Evolutionary conservation across 176 grass and related monocot species (phyloP).

Genomic region (Cenchrus fungigraminus): DNA sequence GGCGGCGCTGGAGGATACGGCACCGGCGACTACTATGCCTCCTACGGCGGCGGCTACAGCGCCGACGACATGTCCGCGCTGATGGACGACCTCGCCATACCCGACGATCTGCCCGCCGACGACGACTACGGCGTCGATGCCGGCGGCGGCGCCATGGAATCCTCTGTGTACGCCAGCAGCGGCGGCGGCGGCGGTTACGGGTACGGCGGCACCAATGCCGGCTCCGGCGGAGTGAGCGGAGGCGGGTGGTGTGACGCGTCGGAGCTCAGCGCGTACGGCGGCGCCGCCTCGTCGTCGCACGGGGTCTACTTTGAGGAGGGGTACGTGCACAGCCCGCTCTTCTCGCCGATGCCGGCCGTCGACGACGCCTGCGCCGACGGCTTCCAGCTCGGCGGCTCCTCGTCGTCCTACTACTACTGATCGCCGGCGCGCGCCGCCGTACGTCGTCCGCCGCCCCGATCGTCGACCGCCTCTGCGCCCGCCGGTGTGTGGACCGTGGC

Average conservation of each 20-base stretch:
- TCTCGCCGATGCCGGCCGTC: constrained; percentile 85
- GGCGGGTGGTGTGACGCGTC: constrained; percentile 72
- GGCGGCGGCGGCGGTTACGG: too few species aligned
- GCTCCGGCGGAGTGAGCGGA: not conserved
- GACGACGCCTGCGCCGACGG: constrained; percentile 82
- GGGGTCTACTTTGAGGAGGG: constrained; percentile 98
- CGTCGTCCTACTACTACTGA: constrained; percentile 80
- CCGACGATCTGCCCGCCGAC: constrained; percentile 37
- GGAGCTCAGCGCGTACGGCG: constrained; percentile 46
- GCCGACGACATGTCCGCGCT: constrained; percentile 43
- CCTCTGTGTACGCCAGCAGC: not conserved
- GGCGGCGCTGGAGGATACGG: not conserved
- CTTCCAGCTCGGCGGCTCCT: constrained; percentile 93
- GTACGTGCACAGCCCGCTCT: constrained; percentile 97
- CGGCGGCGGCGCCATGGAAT: not conserved
- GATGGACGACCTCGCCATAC: constrained; percentile 52
- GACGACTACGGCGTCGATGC: not conserved
- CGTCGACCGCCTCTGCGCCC: constrained; percentile 52
- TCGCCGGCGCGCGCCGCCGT: not conserved
- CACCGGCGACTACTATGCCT: not conserved
- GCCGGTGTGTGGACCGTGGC: constrained; percentile 46
- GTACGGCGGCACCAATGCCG: constrained; percentile 11
- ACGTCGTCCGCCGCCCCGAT: constrained; percentile 11
- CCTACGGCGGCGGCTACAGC: not conserved
- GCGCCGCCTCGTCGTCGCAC: constrained; percentile 33